Conservation (phyloP, 75 land plant species). For the Pinus albicaulis region DNA sequence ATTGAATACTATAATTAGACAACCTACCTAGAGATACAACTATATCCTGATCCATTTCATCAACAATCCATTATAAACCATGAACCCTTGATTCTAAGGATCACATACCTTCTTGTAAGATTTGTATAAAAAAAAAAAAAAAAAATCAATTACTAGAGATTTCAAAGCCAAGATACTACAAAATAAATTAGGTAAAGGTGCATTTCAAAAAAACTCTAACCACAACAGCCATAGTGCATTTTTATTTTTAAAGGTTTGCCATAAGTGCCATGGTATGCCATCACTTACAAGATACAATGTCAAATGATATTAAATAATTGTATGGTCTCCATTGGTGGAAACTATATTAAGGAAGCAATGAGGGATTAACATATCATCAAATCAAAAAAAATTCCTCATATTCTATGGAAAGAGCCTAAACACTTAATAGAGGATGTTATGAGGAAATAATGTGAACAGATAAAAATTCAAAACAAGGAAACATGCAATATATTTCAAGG, state of each 20-base stretch:
- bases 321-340: not conserved
- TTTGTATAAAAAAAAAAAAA: conserved; percentile 43
- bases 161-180: not conserved
- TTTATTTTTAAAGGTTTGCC: too few relatives aligned
- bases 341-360: too few relatives aligned
- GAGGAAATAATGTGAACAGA: too few relatives aligned
- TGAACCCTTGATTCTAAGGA: conserved; percentile 58
- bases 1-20: not conserved
- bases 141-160: not conserved
- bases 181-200: not conserved
- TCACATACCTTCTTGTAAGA: conserved; percentile 56
- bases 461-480: too few relatives aligned
- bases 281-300: too few relatives aligned
- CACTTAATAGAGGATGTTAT: too few relatives aligned
- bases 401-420: too few relatives aligned
- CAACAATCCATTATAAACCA: conserved; percentile 56
- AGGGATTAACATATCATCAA: too few relatives aligned
- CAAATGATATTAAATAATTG: not conserved
- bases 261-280: too few relatives aligned
- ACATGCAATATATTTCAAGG: too few relatives aligned
- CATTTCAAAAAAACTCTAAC: not conserved
- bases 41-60: conserved; percentile 56
- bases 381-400: too few relatives aligned
- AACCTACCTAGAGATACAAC: conserved; percentile 43
- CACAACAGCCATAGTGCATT: not conserved